These are phyloP conservation scores for Mycosphaerelloides madeirae DNA, from an alignment of 2,329 filamentous ascomycete species.

Conservation along the genomic window DNA sequence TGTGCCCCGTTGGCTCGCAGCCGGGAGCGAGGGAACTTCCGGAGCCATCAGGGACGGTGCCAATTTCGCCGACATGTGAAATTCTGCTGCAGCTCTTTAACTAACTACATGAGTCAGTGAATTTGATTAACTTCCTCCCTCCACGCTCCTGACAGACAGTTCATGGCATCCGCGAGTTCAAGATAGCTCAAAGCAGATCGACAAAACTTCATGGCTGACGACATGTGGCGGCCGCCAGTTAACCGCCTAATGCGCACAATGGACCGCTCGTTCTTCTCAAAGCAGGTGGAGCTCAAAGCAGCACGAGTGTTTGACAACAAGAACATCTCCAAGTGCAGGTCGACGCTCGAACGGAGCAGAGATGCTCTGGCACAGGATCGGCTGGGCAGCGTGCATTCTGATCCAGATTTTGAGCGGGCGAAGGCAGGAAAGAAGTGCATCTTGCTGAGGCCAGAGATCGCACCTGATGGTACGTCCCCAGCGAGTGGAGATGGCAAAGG, in stretches of 20 bases:
- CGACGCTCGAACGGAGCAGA: slow-evolving; percentile 58
- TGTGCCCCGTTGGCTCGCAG: too few species aligned
- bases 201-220: slow-evolving; percentile 22
- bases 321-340: slow-evolving; percentile 68
- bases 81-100: too few species aligned
- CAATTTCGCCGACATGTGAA: too few species aligned
- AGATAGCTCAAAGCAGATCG: background rate
- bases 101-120: too few species aligned
- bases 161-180: too few species aligned
- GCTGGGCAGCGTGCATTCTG: slow-evolving; percentile 57
- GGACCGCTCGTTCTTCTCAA: slow-evolving; percentile 78
- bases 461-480: slow-evolving; percentile 23
- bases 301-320: slow-evolving; percentile 71
- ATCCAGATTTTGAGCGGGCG: slow-evolving; percentile 56
- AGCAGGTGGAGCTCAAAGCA: slow-evolving; percentile 69
- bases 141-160: too few species aligned
- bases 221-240: slow-evolving; percentile 72
- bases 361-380: slow-evolving; percentile 64
- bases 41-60: too few species aligned
- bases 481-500: background rate
- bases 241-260: slow-evolving; percentile 74
- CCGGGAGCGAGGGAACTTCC: too few species aligned
- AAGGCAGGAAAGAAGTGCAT: slow-evolving; percentile 42
- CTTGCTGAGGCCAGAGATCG: slow-evolving; percentile 41
- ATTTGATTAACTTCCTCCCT: too few species aligned